Base-by-base conservation (phyloP, 805 yeast genomes). In the Barnettozyma sp. region DNA sequence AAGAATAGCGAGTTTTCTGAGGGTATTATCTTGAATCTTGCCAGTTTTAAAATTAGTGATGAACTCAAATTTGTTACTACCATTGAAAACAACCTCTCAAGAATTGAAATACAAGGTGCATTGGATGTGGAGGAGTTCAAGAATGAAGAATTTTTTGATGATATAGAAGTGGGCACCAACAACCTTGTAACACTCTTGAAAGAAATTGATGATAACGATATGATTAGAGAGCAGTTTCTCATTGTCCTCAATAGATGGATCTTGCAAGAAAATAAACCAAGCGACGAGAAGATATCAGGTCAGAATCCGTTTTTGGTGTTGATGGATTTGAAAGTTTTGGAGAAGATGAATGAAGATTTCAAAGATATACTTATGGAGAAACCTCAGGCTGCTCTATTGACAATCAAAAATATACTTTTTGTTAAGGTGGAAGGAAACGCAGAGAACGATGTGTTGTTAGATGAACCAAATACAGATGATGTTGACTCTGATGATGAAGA, bases 271-370 rank as follows among this genome's bases (percentile, higher is more conserved):
- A 37, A 41, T 6, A 10, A 26, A 2, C 34, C 26, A 2, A 26
- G 24, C 3, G 38, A 38, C 7, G 33, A 26, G 1, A 12, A 43
- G 1, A 41, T 50, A 9, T 48, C 45, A 8, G 47, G 48, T 1
- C 61, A 62, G 5, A 66, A 70, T 40, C 80, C 84, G n/a, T 68
- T 74, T 35, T 45, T 68, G 7, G 63, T 72, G 36, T 59, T 83
- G 24, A 59, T 76, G 6, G 80, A 82, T 49, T 60, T 85, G 40
- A 71, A 79, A 40, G 50, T 85, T 9, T 56, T 88, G 34, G 92
- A 86, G 50, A 56, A 60, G 22, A 58, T 84, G 22, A 73, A 78
- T 17, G 68, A 69, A 5, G 63, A 65, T 12, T 77, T 80, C 49
- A 80, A 73, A 41, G 73, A 76, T 7, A 66, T 65, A 15, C 38